A percentile compares a stretch with the other conserved stretches of the same genome.
These are phyloP conservation scores for Fomitopsis betulina DNA, from an alignment of 1,284 basidiomycete species.

Conservation along the genomic window DNA sequence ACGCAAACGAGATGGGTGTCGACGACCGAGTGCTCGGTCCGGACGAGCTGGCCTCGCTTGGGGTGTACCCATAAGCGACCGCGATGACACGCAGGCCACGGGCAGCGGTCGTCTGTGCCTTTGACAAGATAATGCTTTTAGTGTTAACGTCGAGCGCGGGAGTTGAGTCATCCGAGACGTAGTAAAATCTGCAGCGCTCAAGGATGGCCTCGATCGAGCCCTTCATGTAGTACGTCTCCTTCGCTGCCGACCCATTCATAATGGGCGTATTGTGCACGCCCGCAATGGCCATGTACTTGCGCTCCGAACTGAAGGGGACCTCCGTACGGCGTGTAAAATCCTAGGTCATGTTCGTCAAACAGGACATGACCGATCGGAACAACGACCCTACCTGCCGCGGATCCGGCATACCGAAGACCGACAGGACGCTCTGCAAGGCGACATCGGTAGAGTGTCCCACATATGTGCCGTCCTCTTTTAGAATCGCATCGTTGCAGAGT, in stretches of 20 bases:
- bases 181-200: constrained; percentile 82
- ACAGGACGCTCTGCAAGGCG: constrained; percentile 83
- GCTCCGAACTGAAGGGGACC: constrained; percentile 88
- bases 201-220: constrained; percentile 90
- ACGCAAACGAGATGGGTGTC: constrained; percentile 24
- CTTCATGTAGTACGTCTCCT: constrained; percentile 74
- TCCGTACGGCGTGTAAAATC: constrained; percentile 76
- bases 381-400: constrained; percentile 53
- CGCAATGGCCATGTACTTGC: constrained; percentile 89
- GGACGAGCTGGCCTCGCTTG: constrained; percentile 36
- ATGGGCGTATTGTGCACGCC: constrained; percentile 48
- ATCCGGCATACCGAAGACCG: constrained; percentile 67
- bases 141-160: constrained; percentile 70
- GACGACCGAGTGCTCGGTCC: constrained; percentile 21
- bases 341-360: constrained; percentile 28
- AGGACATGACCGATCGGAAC: neutral
- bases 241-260: constrained; percentile 35
- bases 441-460: constrained; percentile 95
- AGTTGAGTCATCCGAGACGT: constrained; percentile 81
- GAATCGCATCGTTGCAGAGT: constrained; percentile 69
- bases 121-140: constrained; percentile 59
- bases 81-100: constrained; percentile 85
- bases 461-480: constrained; percentile 70
- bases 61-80: constrained; percentile 82
- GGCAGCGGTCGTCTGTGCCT: constrained; percentile 69